Evolutionary conservation across 2,329 filamentous ascomycete genomes (phyloP).

Genomic region (Cladosporium sp.): DNA sequence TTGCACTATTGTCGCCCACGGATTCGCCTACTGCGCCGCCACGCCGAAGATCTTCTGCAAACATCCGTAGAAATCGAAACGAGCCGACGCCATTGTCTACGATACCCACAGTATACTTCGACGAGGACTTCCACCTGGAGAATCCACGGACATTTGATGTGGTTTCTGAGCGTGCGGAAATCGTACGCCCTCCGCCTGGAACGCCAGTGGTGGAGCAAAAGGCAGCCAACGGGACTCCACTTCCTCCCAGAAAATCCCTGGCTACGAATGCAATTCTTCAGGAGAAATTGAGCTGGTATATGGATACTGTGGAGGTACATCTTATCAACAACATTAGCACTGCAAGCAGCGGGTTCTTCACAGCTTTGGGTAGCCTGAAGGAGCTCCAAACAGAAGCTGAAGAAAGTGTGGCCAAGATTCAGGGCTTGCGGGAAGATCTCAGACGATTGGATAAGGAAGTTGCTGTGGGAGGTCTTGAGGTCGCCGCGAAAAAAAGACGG

Average conservation of each 20-base stretch:
- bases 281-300: constrained; percentile 98
- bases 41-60: constrained; percentile 49
- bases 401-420: constrained; percentile 84
- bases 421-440: constrained; percentile 72
- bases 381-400: constrained; percentile 90
- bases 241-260: constrained; percentile 68
- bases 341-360: constrained; percentile 94
- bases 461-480: constrained; percentile 76
- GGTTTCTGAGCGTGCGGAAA: constrained; percentile 91
- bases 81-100: constrained; percentile 83
- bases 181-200: constrained; percentile 67
- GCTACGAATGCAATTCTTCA: constrained; percentile 96
- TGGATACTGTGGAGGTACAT: constrained; percentile 98
- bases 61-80: constrained; percentile 57
- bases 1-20: constrained; percentile 41
- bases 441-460: constrained; percentile 80
- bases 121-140: constrained; percentile 89
- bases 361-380: constrained; percentile 82
- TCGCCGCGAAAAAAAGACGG: constrained; percentile 76
- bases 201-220: constrained; percentile 38
- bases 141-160: constrained; percentile 96
- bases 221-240: constrained; percentile 54
- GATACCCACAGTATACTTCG: constrained; percentile 90
- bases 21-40: constrained; percentile 35
- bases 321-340: constrained; percentile 94